Evolutionary conservation across 225 moss, liverwort and hornwort species (phyloP).

Genomic region (Marchantia paleacea): DNA sequence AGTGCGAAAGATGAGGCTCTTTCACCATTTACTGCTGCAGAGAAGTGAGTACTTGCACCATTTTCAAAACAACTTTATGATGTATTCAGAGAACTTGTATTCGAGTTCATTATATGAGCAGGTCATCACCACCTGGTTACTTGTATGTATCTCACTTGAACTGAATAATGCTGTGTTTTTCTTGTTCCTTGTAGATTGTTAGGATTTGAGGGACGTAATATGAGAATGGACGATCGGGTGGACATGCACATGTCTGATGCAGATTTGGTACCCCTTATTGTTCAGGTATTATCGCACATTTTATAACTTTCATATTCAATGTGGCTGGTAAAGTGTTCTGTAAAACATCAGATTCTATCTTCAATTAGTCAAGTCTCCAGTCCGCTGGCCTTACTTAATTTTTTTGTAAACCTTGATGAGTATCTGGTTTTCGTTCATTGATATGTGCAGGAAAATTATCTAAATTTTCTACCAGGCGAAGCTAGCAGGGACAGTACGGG

Average conservation of each 20-base stretch:
- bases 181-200: conserved; percentile 55
- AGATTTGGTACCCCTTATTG: conserved; percentile 86
- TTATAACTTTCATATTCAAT: background rate
- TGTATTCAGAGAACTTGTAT: background rate
- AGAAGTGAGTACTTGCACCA: conserved; percentile 55
- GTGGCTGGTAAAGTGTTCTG: background rate
- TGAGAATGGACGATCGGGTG: conserved; percentile 89
- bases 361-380: background rate
- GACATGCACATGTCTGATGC: conserved; percentile 95
- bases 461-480: conserved; percentile 66
- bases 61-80: no score
- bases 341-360: background rate
- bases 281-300: conserved; percentile 50
- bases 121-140: background rate
- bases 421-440: background rate
- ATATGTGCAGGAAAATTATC: conserved; percentile 70
- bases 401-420: background rate
- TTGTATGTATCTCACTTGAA: no score
- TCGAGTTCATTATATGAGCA: background rate
- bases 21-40: conserved; percentile 84
- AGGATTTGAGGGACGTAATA: conserved; percentile 74
- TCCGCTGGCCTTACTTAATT: background rate
- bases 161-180: background rate
- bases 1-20: conserved; percentile 93
- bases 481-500: conserved; percentile 66